Evolutionary conservation across 2,329 filamentous ascomycete species (phyloP).

Genomic region (Massarina eburnea): DNA sequence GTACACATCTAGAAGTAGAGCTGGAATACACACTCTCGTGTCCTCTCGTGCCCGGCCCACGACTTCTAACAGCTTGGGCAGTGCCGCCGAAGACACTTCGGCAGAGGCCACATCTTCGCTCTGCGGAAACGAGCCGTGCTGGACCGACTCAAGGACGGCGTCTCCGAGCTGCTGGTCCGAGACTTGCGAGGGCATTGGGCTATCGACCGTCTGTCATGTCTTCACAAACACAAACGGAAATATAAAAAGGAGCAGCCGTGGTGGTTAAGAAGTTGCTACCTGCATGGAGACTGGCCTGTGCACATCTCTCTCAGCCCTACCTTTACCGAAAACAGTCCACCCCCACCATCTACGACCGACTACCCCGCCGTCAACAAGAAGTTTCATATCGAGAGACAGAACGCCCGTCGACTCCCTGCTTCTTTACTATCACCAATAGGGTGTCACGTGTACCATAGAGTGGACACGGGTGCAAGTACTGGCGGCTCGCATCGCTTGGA

Average conservation of each 20-base stretch:
- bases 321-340: constrained; percentile 6
- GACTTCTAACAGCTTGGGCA: constrained; percentile 54
- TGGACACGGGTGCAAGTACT: background rate
- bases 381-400: background rate
- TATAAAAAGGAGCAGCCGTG: constrained; percentile 7
- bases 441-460: too few species aligned
- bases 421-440: too few species aligned
- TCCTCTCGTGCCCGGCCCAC: constrained; percentile 56
- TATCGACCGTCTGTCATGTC: constrained; percentile 19
- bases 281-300: constrained; percentile 6
- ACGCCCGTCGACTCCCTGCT: background rate
- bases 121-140: constrained; percentile 58
- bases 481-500: background rate
- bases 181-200: constrained; percentile 31
- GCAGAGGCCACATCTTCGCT: constrained; percentile 58
- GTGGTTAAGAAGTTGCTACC: constrained; percentile 3
- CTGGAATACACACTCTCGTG: constrained; percentile 49
- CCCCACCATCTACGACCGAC: constrained; percentile 19
- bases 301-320: constrained; percentile 2
- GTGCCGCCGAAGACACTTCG: constrained; percentile 50
- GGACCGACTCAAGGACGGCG: constrained; percentile 66
- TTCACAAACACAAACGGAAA: background rate
- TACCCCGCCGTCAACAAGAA: constrained; percentile 23
- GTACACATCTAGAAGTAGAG: background rate
- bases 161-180: constrained; percentile 52